Conservation (phyloP, 2,329 filamentous ascomycete species). For the Paraconiothyrium sp. region DNA sequence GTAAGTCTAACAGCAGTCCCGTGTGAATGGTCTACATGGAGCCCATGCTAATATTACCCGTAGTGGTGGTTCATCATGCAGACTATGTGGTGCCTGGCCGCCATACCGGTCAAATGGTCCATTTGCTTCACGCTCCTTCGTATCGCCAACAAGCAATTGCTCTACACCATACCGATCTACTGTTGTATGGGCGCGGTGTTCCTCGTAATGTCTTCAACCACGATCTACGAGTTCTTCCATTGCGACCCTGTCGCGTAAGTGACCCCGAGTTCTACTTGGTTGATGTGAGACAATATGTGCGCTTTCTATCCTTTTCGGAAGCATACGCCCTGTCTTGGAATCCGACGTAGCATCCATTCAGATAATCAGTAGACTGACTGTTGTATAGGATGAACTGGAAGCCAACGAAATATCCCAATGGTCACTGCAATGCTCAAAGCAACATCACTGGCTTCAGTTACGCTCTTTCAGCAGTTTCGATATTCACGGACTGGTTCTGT, state of each 20-base stretch:
- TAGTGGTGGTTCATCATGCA: constrained; percentile 30
- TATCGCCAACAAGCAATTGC: constrained; percentile 38
- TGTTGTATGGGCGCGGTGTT: constrained; percentile 37
- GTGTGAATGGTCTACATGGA: not conserved
- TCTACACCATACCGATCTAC: constrained; percentile 37
- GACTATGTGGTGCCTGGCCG: constrained; percentile 25
- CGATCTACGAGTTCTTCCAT: constrained; percentile 40
- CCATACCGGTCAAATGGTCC: constrained; percentile 42
- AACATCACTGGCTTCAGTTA: constrained; percentile 26
- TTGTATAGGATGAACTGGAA: constrained; percentile 37
- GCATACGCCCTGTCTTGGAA: not conserved
- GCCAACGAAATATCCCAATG: constrained; percentile 27
- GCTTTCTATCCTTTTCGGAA: not conserved
- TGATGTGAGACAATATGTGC: not conserved
- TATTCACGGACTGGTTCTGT: constrained; percentile 47
- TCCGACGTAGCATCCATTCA: not conserved
- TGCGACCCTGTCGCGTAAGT: constrained; percentile 37
- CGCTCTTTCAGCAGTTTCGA: constrained; percentile 43
- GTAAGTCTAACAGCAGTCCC: constrained; percentile 12
- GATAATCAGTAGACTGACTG: constrained; percentile 24
- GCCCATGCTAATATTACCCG: not conserved
- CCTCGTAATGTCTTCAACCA: constrained; percentile 43
- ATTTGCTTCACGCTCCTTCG: constrained; percentile 48
- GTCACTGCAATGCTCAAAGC: constrained; percentile 21
- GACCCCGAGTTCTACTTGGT: not conserved